Evolutionary conservation across 2,329 filamentous ascomycete genomes (phyloP).

Genomic region (Clonostachys solani): DNA sequence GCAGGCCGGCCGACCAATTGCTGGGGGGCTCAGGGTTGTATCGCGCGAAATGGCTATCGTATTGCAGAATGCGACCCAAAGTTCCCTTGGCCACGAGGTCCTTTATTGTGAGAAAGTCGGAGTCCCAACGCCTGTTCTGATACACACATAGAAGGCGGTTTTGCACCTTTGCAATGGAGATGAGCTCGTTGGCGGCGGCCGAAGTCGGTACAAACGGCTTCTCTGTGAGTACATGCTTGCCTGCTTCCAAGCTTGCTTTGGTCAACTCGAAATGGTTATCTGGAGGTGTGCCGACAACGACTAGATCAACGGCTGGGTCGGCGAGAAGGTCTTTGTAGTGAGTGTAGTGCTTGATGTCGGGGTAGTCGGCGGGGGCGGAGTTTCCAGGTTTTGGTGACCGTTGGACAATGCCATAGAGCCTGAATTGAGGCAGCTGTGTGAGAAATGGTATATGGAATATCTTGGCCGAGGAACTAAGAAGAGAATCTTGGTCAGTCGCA

Average conservation of each 20-base stretch:
- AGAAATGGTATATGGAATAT: constrained; percentile 84
- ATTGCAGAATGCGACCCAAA: constrained; percentile 71
- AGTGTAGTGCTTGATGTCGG: constrained; percentile 59
- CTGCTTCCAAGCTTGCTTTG: constrained; percentile 59
- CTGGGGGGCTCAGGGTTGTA: constrained; percentile 58
- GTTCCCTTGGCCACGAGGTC: constrained; percentile 54
- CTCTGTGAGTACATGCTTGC: constrained; percentile 77
- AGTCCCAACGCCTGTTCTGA: constrained; percentile 75
- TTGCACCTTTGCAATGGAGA: constrained; percentile 45
- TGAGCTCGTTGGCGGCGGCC: constrained; percentile 62
- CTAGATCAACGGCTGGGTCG: constrained; percentile 62
- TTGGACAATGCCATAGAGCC: constrained; percentile 72
- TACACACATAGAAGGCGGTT: constrained; percentile 60
- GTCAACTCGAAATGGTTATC: constrained; percentile 65
- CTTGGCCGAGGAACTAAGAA: constrained; percentile 58
- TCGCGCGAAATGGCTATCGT: constrained; percentile 77
- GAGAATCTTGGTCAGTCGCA: constrained; percentile 2
- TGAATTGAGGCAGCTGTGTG: constrained; percentile 56
- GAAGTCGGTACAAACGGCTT: constrained; percentile 77
- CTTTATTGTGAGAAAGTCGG: constrained; percentile 68
- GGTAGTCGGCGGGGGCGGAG: constrained; percentile 67
- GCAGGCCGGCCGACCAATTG: constrained; percentile 63
- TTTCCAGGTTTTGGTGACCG: constrained; percentile 59
- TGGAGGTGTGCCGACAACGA: constrained; percentile 69
- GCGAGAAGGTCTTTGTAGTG: constrained; percentile 57